Conservation (phyloP, 768 basidiomycete species). For the Phlebiopsis gigantea region DNA sequence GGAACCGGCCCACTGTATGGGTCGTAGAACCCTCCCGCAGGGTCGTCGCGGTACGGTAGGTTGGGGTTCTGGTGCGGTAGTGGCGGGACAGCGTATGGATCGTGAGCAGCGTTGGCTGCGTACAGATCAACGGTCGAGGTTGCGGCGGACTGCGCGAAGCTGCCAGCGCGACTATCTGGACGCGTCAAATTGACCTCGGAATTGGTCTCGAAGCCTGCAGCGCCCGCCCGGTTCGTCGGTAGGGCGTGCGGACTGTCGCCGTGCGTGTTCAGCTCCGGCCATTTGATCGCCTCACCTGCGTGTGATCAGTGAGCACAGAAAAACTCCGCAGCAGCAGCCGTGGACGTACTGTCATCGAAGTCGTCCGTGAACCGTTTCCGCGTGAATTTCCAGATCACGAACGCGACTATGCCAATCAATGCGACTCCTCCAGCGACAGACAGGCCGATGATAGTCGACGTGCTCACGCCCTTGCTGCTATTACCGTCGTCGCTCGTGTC, state of each 20-base stretch:
- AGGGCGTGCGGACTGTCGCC: conserved; percentile 38
- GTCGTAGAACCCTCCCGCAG: conserved; percentile 51
- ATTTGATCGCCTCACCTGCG: conserved; percentile 81
- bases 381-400: conserved; percentile 84
- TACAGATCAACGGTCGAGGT: conserved; percentile 43
- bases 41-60: conserved; percentile 73
- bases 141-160: conserved; percentile 41
- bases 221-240: conserved; percentile 64
- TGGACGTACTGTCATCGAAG: conserved; percentile 72
- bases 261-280: conserved; percentile 82
- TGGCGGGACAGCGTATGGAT: conserved; percentile 82
- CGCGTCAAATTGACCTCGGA: conserved; percentile 56
- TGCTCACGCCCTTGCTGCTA: conserved; percentile 41
- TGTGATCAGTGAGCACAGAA: conserved; percentile 2
- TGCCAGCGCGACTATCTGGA: conserved; percentile 36
- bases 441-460: conserved; percentile 73
- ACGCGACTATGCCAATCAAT: conserved; percentile 61
- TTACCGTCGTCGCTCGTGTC: conserved; percentile 17
- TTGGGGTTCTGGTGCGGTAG: conserved; percentile 77
- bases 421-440: conserved; percentile 80
- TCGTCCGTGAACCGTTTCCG: conserved; percentile 64
- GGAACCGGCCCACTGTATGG: conserved; percentile 68
- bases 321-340: neutral
- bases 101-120: conserved; percentile 27
- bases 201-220: conserved; percentile 67